Percentiles rank a stretch among this genome's conserved stretches.
Evolutionary conservation across 202 grass and related monocot species (phyloP).

Genomic region (Brachypodium distachyon): DNA sequence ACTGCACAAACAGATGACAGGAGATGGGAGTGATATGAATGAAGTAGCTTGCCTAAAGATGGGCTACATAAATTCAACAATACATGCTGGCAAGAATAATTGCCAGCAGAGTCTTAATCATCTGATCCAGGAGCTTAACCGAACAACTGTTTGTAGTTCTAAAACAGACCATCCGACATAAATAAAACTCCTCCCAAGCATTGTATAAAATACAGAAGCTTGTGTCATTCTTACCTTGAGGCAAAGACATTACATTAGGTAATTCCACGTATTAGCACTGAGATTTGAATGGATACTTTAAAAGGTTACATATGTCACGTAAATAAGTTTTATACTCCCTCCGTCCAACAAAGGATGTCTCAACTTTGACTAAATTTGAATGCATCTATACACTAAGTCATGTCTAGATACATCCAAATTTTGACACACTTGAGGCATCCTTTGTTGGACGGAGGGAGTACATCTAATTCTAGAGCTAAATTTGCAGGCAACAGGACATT

Average conservation of each 20-base stretch:
- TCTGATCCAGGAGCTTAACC: not conserved
- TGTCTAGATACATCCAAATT: too few relatives aligned
- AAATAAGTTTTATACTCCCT: not conserved
- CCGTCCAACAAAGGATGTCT: too few relatives aligned
- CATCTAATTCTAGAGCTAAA: not conserved
- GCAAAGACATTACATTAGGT: not conserved
- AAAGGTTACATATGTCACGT: not conserved
- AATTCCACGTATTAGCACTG: not conserved
- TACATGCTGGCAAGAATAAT: not conserved
- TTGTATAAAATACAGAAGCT: not conserved
- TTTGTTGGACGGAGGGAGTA: too few relatives aligned
- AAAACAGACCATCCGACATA: not conserved
- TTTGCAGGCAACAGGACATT: not conserved
- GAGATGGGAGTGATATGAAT: not conserved
- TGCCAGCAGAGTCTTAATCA: not conserved
- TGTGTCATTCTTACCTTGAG: not conserved
- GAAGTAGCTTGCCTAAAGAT: not conserved
- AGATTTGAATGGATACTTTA: not conserved
- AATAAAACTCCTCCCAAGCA: not conserved
- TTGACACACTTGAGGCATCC: too few relatives aligned
- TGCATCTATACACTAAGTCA: too few relatives aligned
- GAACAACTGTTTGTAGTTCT: not conserved
- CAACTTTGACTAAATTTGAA: too few relatives aligned
- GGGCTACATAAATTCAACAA: not conserved
- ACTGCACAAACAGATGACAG: not conserved